A percentile compares a stretch with the other conserved stretches of the same genome.
Conservation (phyloP, 169 alveolate genomes). For the Fabrea salina region DNA sequence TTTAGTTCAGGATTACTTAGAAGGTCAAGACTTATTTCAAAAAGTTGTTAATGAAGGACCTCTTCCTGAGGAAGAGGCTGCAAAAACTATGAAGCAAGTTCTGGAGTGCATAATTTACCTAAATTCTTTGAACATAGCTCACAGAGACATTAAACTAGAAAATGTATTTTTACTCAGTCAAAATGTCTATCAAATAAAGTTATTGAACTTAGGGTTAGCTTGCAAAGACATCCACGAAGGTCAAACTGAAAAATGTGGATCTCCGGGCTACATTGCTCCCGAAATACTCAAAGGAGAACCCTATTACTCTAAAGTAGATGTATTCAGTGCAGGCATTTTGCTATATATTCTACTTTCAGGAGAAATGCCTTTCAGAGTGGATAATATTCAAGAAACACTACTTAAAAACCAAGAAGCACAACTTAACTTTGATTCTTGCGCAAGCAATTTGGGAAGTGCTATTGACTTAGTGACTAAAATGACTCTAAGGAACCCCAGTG, state of each 20-base stretch:
- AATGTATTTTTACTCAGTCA: conserved; percentile 43
- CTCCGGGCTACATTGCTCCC: conserved; percentile 87
- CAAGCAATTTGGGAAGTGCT: neutral
- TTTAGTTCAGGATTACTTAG: conserved; percentile 59
- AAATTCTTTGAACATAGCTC: conserved; percentile 57
- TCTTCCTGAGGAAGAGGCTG: conserved; percentile 51
- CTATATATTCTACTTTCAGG: conserved; percentile 85
- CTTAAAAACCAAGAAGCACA: conserved; percentile 38
- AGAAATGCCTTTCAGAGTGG: conserved; percentile 84
- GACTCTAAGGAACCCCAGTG: neutral
- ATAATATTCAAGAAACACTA: conserved; percentile 63
- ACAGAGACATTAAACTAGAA: conserved; percentile 71
- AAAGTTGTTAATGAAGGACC: conserved; percentile 24
- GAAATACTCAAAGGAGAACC: conserved; percentile 84
- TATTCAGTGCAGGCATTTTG: conserved; percentile 81
- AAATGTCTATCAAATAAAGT: neutral
- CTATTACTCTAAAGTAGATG: conserved; percentile 83
- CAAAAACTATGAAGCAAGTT: conserved; percentile 42
- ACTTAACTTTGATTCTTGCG: neutral
- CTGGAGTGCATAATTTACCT: conserved; percentile 50
- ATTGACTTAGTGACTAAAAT: neutral
- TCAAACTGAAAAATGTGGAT: conserved; percentile 68
- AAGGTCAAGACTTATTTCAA: conserved; percentile 67
- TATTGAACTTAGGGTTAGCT: conserved; percentile 1
- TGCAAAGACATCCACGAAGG: neutral